Base-by-base conservation (phyloP, 148 eudicot genomes). In the Diospyros kaki region DNA sequence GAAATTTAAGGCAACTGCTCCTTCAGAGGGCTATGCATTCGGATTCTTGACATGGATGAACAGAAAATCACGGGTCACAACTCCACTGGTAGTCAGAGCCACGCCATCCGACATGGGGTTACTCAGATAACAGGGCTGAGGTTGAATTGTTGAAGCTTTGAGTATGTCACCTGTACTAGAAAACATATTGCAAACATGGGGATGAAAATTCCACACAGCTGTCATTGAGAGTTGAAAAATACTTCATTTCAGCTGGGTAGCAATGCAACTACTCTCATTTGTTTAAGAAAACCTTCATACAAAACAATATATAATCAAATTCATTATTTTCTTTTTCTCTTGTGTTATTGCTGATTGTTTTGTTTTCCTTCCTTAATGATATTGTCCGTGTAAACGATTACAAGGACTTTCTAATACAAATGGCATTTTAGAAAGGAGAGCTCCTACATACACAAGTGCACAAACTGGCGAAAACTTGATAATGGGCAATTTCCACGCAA, bases 11-110 rank as follows among this genome's bases (percentile, higher is more conserved):
- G 81, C 76, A 5, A 72, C 45, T 50, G 81, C 74, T 41, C 86
- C 87, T 28, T 17, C 80, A 5, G 64, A 77, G 64, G 85, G 75
- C 52, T 86, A 83, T 73, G 78, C 64, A 7, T 86, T 86, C 64
- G 89, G 87, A 53, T 81, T 64, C 73, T 75, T 86, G 74, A 64
- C 86, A 8, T 86, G 89, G 89, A 81, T 81, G 69, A 77, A 66
- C 46, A 79, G 46, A 38, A 75, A 64, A 15, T 61, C 75, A 1
- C 69, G 82, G 75, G 89, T 79, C 11, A 76, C 83, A 45, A 79
- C 68, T 1, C 89, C 86, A 15, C 41, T 86, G 71, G 83, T 86
- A 68, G 85, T 81, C 10, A 77, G 84, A 4, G 70, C 67, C 1
- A 4, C 72, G 1, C 62, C 44, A 74, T 63, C 87, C 11, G 77